Evolutionary conservation across 23 red algal genomes (phyloP).

Genomic region (Gracilaria caudata): DNA sequence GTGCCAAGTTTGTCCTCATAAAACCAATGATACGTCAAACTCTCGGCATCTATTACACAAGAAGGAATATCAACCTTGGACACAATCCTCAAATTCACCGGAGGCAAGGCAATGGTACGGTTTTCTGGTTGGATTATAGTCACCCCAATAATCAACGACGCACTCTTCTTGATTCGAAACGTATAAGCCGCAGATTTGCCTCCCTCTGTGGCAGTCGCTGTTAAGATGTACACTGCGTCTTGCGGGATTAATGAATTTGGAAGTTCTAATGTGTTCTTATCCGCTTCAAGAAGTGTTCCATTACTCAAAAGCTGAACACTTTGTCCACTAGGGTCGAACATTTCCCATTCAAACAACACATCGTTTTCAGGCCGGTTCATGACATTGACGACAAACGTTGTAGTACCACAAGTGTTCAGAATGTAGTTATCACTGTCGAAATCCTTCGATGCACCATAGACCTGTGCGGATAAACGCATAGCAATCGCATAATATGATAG

Average conservation of each 20-base stretch:
- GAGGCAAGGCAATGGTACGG: constrained; percentile 34
- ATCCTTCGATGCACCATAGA: constrained; percentile 57
- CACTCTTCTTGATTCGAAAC: constrained; percentile 29
- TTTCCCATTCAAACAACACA: constrained; percentile 22
- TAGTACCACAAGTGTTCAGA: constrained; percentile 33
- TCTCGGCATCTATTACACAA: constrained; percentile 11
- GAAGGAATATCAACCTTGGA: constrained; percentile 58
- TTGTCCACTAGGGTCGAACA: constrained; percentile 7
- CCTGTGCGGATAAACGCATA: not conserved
- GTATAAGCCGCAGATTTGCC: not conserved
- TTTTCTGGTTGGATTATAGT: constrained; percentile 48
- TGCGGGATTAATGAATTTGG: constrained; percentile 29
- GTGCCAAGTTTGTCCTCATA: constrained; percentile 53
- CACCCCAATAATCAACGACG: constrained; percentile 29
- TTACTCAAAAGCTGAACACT: not conserved
- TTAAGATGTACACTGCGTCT: not conserved
- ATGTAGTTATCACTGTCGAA: constrained; percentile 13
- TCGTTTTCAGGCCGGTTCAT: constrained; percentile 5
- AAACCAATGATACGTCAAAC: constrained; percentile 49
- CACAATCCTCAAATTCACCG: constrained; percentile 46
- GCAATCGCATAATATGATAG: constrained; percentile 10
- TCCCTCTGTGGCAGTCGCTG: not conserved
- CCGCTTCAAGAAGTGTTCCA: constrained; percentile 11
- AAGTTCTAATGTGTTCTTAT: constrained; percentile 15
- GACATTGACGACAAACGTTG: constrained; percentile 47